Percentiles rank a stretch among this genome's conserved stretches.
phyloP scores from a whole-genome alignment of 352 stramenopile genomes.

The Pelagophyceae sp. region DNA sequence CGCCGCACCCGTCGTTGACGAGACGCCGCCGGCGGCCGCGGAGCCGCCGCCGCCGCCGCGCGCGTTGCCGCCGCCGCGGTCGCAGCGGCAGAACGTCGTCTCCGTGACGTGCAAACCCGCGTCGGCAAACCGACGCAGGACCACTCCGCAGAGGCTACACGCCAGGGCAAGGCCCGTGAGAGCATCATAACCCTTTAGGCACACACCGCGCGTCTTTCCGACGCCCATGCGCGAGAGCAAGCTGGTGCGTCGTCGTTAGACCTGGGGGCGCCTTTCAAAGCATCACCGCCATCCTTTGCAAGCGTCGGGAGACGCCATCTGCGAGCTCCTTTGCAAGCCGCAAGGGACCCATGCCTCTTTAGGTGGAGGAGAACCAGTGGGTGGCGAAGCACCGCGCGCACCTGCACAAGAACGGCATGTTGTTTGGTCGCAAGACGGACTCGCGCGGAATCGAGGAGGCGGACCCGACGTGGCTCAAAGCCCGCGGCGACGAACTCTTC shows the following conservation, averaged over 20 bases:
- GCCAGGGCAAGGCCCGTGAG: too few relatives aligned
- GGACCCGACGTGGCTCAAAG: constrained; percentile 37
- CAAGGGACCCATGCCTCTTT: too few relatives aligned
- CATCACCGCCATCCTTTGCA: too few relatives aligned
- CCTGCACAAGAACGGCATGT: constrained; percentile 37
- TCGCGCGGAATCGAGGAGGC: constrained; percentile 32
- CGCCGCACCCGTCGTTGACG: constrained; percentile 16
- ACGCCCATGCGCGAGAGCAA: constrained; percentile 42
- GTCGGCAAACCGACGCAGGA: too few relatives aligned
- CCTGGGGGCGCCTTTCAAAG: too few relatives aligned
- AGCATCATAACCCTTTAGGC: too few relatives aligned
- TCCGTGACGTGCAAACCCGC: too few relatives aligned
- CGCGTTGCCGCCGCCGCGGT: constrained; percentile 25
- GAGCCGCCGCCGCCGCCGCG: constrained; percentile 5
- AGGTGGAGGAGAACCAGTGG: constrained; percentile 42
- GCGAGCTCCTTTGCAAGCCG: too few relatives aligned
- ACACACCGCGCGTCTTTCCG: constrained; percentile 43
- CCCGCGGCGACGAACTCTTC: constrained; percentile 39
- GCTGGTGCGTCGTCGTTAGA: too few relatives aligned
- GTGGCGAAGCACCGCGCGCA: constrained; percentile 38
- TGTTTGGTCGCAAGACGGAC: constrained; percentile 19
- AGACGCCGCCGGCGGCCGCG: background rate
- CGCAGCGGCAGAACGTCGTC: constrained; percentile 19
- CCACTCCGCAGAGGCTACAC: too few relatives aligned
- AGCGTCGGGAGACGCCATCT: too few relatives aligned